Evolutionary conservation across 1,284 basidiomycete species (phyloP).

Genomic region (Fomitopsis schrenkii): DNA sequence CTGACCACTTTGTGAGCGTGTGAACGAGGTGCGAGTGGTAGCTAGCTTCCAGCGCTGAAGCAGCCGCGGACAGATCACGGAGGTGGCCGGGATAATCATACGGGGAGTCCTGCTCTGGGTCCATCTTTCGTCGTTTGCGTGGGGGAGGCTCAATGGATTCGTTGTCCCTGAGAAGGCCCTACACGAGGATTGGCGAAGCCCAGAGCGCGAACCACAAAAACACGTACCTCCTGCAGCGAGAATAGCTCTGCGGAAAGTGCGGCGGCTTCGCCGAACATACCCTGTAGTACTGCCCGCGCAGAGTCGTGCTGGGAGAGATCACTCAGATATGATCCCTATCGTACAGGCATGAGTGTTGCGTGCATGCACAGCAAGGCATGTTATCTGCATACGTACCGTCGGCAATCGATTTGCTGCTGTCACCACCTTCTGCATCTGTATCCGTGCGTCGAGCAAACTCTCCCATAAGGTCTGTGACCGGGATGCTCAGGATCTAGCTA

Average conservation of each 20-base stretch:
- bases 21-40: constrained; percentile 69
- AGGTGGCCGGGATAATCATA: constrained; percentile 39
- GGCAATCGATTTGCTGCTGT: constrained; percentile 61
- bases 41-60: constrained; percentile 52
- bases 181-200: constrained; percentile 8
- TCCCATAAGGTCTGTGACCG: constrained; percentile 74
- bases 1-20: constrained; percentile 87
- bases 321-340: constrained; percentile 11
- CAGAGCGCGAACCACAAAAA: neutral
- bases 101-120: constrained; percentile 22
- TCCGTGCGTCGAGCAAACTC: constrained; percentile 79
- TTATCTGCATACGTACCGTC: constrained; percentile 31
- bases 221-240: constrained; percentile 57
- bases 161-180: constrained; percentile 28
- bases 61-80: constrained; percentile 21
- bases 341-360: neutral
- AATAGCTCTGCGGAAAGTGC: constrained; percentile 64
- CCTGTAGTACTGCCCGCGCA: constrained; percentile 35
- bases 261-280: constrained; percentile 56
- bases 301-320: constrained; percentile 10
- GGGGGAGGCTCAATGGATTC: constrained; percentile 47
- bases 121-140: constrained; percentile 55
- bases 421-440: constrained; percentile 82
- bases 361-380: neutral
- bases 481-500: constrained; percentile 5